Base-by-base conservation (phyloP, 768 basidiomycete species). In the Leccinum subtestaceum region DNA sequence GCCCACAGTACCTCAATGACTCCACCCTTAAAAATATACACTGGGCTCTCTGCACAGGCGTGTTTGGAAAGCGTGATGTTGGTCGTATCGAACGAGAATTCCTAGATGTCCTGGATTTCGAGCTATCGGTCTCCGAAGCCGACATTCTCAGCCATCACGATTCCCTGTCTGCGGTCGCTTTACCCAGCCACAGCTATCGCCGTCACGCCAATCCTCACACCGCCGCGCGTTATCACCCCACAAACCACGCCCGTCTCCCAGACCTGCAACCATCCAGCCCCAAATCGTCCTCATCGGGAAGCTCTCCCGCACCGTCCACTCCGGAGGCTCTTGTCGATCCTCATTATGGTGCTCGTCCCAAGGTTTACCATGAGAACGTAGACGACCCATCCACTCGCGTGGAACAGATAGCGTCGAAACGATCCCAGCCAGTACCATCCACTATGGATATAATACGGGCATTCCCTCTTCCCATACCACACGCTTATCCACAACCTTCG, bases 11-110 rank as follows among this genome's bases (percentile, higher is more conserved):
- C 70, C 77, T 89, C 36, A 93, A 95, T 71, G 93, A 95, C 71
- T 92, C 89, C 15, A 91, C 90, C 27, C 81, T 93, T 15, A 95
- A 95, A 80, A 95, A 95, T 75, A 80, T 89, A 52, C 92, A 95
- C 72, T 95, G 92, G 92, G 87, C 89, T 9, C 77, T 88, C n/a
- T 90, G 88, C 73, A 89, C 89, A 0, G 86, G 87, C 31, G 86
- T 91, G 27, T 91, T 91, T 69, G 88, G 89, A 63, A 89, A 89
- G 71, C 83, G 89, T 43, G 89, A 91, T 65, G 82, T 90, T 27
- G 88, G 88, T 49, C 83, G 89, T 64, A 90, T 91, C 68, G 89
- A 91, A 74, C 84, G 89, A 66, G 89, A 91, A 74, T 90, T 88
- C 72, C 81, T 91, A 51, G 87, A 88, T 62, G 89, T 91, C 40